Base-by-base conservation (phyloP, 169 alveolate species). In the Cryptosporidium sp. region DNA sequence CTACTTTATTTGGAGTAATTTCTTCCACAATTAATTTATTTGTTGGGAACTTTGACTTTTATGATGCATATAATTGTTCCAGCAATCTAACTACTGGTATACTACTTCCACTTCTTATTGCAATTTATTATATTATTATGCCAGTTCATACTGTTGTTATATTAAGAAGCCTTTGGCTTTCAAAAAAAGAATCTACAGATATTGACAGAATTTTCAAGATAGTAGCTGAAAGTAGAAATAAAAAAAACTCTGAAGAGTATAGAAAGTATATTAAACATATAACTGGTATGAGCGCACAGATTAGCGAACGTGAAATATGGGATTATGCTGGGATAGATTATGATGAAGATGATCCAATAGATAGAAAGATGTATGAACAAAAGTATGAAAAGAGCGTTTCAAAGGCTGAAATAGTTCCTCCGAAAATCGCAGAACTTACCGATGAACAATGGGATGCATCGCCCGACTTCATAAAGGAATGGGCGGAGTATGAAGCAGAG, bases 401-500 rank as follows among this genome's bases (percentile, higher is more conserved):
- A 26, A 67, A 59, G 12, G 59, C 21, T 31, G 67, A 35, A 23
- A 80, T 67, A 21, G 62, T 18, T 5, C 86, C 70, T 55, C 70
- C 86, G 23, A 73, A 73, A 73, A 39, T 80, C 21, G 89, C 89
- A 3, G 89, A 80, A 29, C 48, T 80, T 26, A 59, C 89, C 21
- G 89, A 80, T 62, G 80, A 80, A 62, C 89, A 80, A 62, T 80
- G 89, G 89, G 73, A 59, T 10, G 71, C 89, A 43, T 80, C 89
- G 4, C 89, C 89, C 0, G 89, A 80, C 10, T 80, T 65, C 39
- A 80, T 80, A 31, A 80, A 62, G 26, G 80, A 80, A 33, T 80
- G 89, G 89, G 89, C 89, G 0, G 89, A 80, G 62, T 80, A 80
- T 61, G 89, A 80, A 41, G 89, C 89, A 0, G 89, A 80, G 31